Evolutionary conservation across 139 green algal genomes (phyloP), one percentile per base, ranked within the genome.

Genomic region (Picochlorum sp.): DNA sequence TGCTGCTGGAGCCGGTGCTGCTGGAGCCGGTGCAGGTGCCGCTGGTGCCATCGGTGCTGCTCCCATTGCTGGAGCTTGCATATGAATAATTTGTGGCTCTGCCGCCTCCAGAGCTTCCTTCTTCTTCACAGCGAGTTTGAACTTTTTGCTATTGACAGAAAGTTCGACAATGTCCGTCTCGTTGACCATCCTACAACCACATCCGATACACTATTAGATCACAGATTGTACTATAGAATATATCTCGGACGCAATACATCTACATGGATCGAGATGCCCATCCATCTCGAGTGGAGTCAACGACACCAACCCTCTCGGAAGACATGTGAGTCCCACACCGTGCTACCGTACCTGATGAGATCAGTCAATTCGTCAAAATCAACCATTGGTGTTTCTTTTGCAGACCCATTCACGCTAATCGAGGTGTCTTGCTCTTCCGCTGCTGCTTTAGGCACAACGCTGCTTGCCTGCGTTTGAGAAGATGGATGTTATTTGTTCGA

Each of bases 131-230:
- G 76, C 76, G 47, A 98, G 76, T 69, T 82, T 88, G 80, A 96
- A 95, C 18, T 77, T 70, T 73, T 95, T 95, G 78, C 85, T 87
- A 71, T 95, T 95, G 10, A 97, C 67, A 71, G 95, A 85, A 47
- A 98, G 77, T 77, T 98, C 92, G 18, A 98, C 88, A 59, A 98
- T 96, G 72, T 98, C 92, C 14, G 88, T 92, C 37, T 86, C 79
- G 66, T 97, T 74, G 31, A 98, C 90, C 77, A 95, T 89, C 73
- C 91, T 96, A 78, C 60, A 21, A 54, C 13, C 16, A 54, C 8
- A 21, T 54, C 18, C 47, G 16, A 20, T 26, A 54, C n/a, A 9
- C 0, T 10, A 23, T 28, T 26, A 18, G 3, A 30, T 10, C 10
- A 30, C 14, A 21, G 2, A 28, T 3, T 54, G 47, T 54, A 54